Percentiles rank a stretch among this genome's conserved stretches.
phyloP scores from a whole-genome alignment of 179 eudicot species.

The Beta macrorhiza region DNA sequence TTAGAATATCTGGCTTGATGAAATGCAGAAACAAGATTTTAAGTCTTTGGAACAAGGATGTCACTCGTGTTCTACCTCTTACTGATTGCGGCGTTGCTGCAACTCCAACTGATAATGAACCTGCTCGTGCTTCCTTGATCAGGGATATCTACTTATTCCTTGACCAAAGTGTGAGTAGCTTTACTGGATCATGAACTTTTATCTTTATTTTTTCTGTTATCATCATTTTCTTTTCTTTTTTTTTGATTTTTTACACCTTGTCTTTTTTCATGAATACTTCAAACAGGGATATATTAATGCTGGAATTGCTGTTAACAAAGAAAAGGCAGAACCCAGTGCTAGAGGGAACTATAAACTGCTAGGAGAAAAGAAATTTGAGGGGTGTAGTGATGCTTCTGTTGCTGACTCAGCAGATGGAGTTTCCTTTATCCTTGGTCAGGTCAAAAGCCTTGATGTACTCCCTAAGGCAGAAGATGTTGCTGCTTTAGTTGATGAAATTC shows the following conservation, averaged over 20 bases:
- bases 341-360: constrained; percentile 55
- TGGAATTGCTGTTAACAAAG: constrained; percentile 81
- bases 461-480: constrained; percentile 35
- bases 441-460: constrained; percentile 35
- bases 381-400: constrained; percentile 45
- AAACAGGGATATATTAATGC: constrained; percentile 87
- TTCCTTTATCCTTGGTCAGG: constrained; percentile 68
- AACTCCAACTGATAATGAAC: constrained; percentile 47
- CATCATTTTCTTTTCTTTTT: constrained; percentile 7
- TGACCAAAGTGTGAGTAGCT: constrained; percentile 75
- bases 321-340: constrained; percentile 44
- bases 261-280: constrained; percentile 7
- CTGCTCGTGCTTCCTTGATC: constrained; percentile 54
- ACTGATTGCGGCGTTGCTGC: constrained; percentile 75
- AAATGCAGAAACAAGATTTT: constrained; percentile 81
- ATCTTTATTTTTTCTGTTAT: constrained; percentile 1
- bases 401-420: constrained; percentile 79
- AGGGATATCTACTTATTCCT: constrained; percentile 80
- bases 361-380: constrained; percentile 54
- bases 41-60: constrained; percentile 87
- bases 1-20: constrained; percentile 20
- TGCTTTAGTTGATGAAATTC: constrained; percentile 36
- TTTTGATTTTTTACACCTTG: not conserved
- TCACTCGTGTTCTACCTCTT: constrained; percentile 76
- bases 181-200: constrained; percentile 2